These are phyloP conservation scores for Vicia sativa DNA, from an alignment of 306 rosid genomes.

Conservation along the genomic window DNA sequence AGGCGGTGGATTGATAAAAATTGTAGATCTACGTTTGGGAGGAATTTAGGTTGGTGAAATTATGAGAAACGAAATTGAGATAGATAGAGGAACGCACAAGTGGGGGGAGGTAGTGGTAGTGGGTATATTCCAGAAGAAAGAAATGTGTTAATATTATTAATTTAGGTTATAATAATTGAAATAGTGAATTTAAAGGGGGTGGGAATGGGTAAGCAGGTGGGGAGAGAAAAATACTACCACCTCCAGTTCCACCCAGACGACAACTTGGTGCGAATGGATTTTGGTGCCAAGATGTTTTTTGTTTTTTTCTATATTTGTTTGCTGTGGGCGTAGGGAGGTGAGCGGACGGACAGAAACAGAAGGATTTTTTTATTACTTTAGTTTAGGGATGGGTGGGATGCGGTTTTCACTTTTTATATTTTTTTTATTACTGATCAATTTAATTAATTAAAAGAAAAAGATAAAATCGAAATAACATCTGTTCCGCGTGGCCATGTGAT, in stretches of 20 bases:
- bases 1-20: constrained; percentile 26
- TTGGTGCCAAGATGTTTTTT: constrained; percentile 30
- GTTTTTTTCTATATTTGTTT: constrained; percentile 3
- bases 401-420: background rate
- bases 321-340: constrained; percentile 40
- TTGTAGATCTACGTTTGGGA: constrained; percentile 45
- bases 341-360: constrained; percentile 33
- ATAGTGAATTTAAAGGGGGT: background rate
- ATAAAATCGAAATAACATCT: background rate
- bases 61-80: constrained; percentile 22
- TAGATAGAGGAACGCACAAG: background rate
- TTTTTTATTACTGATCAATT: background rate
- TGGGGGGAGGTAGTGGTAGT: background rate
- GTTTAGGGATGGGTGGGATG: constrained; percentile 2
- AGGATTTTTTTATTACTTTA: background rate
- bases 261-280: constrained; percentile 19
- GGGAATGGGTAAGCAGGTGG: background rate
- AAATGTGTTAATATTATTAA: too few species aligned
- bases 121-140: constrained; percentile 38
- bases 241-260: constrained; percentile 22
- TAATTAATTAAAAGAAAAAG: background rate
- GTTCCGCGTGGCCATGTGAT: background rate
- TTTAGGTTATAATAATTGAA: background rate
- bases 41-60: constrained; percentile 17
- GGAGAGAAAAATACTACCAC: constrained; percentile 10